Conservation (phyloP, 2,329 filamentous ascomycete species). For the Aspergillus ruber region DNA sequence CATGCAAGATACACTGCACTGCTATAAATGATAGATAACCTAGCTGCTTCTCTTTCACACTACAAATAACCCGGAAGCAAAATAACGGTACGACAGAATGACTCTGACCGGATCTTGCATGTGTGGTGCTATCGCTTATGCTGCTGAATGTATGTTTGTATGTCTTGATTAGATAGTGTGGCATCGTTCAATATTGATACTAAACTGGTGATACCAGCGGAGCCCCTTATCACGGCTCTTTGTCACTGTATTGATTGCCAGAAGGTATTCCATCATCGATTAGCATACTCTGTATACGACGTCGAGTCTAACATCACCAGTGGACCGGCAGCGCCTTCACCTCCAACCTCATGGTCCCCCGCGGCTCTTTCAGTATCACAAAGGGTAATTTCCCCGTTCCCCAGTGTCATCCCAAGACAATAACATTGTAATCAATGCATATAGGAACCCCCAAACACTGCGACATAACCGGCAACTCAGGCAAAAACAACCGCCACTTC, state of each 20-base stretch:
- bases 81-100: slow-evolving; percentile 12
- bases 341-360: slow-evolving; percentile 48
- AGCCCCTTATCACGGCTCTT: slow-evolving; percentile 40
- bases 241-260: slow-evolving; percentile 52
- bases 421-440: background rate
- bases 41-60: no score
- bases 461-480: slow-evolving; percentile 43
- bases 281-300: background rate
- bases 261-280: slow-evolving; percentile 34
- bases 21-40: no score
- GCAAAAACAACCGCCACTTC: slow-evolving; percentile 52
- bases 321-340: slow-evolving; percentile 52
- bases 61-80: background rate
- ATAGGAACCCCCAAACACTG: slow-evolving; percentile 30
- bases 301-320: slow-evolving; percentile 12
- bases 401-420: background rate
- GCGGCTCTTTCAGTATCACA: slow-evolving; percentile 43
- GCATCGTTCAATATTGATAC: no score
- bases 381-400: slow-evolving; percentile 31
- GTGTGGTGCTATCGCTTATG: slow-evolving; percentile 27
- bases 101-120: slow-evolving; percentile 27
- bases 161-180: background rate
- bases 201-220: slow-evolving; percentile 24
- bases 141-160: slow-evolving; percentile 21
- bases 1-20: no score